These are phyloP conservation scores for Coemansia sp. DNA, from an alignment of 192 early-diverging fungal species.

Conservation along the genomic window DNA sequence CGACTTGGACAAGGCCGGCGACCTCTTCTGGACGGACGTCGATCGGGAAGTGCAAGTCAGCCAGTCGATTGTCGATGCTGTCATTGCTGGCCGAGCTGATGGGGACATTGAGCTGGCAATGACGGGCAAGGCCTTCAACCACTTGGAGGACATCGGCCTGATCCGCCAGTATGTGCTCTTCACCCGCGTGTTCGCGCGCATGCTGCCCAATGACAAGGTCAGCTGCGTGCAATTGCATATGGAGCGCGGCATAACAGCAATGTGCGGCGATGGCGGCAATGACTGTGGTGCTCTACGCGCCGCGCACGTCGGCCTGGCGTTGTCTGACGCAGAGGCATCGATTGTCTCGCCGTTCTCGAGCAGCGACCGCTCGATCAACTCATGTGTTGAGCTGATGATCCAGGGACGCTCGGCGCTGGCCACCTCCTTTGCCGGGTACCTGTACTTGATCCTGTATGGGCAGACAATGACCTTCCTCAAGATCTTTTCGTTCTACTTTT, in stretches of 20 bases:
- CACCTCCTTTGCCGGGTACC: conserved; percentile 67
- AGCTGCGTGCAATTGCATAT: conserved; percentile 71
- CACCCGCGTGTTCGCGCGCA: conserved; percentile 75
- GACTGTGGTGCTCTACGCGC: conserved; percentile 81
- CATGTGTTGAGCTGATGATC: conserved; percentile 67
- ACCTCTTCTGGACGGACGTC: conserved; percentile 60
- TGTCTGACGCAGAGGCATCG: conserved; percentile 76
- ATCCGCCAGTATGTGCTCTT: conserved; percentile 60
- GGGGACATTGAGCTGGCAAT: conserved; percentile 62
- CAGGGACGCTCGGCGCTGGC: conserved; percentile 71
- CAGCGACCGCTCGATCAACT: conserved; percentile 58
- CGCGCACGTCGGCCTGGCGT: conserved; percentile 74
- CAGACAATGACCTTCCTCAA: conserved; percentile 64
- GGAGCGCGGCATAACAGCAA: conserved; percentile 70
- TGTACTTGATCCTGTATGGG: conserved; percentile 66
- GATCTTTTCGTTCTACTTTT: conserved; percentile 66
- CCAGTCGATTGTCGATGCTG: conserved; percentile 1
- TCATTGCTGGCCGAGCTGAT: conserved; percentile 12
- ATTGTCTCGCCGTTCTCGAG: conserved; percentile 81
- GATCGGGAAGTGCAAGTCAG: conserved; percentile 48
- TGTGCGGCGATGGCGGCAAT: conserved; percentile 87
- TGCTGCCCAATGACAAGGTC: conserved; percentile 78
- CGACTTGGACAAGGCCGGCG: conserved; percentile 47
- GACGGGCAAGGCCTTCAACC: conserved; percentile 66
- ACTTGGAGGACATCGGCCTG: conserved; percentile 41